Evolutionary conservation across 2,329 filamentous ascomycete species (phyloP).

Genomic region (Paecilomyces niveus): DNA sequence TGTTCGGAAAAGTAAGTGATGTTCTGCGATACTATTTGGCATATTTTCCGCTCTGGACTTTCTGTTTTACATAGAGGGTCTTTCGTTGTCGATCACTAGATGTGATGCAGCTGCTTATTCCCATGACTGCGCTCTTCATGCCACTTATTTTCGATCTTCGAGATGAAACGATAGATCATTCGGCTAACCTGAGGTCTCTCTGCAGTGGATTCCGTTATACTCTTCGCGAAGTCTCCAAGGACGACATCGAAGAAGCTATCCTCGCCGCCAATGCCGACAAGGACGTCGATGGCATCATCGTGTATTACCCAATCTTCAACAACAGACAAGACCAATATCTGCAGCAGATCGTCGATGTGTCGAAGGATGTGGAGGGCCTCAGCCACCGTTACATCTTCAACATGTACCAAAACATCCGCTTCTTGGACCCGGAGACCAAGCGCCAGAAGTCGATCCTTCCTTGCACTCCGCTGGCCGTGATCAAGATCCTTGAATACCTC

Average conservation of each 20-base stretch:
- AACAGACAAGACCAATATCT: constrained; percentile 87
- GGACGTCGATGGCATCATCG: constrained; percentile 78
- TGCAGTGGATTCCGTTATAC: constrained; percentile 81
- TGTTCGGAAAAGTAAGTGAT: constrained; percentile 87
- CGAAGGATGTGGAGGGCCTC: constrained; percentile 93
- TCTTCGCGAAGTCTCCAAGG: constrained; percentile 74
- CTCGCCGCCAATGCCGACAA: constrained; percentile 74
- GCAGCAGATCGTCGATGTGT: constrained; percentile 82
- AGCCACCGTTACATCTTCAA: constrained; percentile 94
- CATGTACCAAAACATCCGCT: constrained; percentile 98
- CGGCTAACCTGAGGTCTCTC: neutral
- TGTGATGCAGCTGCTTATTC: neutral
- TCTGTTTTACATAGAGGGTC: neutral
- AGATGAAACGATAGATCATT: neutral
- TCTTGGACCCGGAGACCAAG: constrained; percentile 60
- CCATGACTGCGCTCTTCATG: neutral
- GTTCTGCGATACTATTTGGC: neutral
- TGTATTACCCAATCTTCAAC: constrained; percentile 98
- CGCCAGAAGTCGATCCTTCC: constrained; percentile 88
- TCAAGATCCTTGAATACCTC: constrained; percentile 94
- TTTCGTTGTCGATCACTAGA: neutral
- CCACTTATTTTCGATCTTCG: neutral
- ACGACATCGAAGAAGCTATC: constrained; percentile 83
- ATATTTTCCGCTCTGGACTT: neutral
- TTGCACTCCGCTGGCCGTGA: constrained; percentile 89